Evolutionary conservation across 139 green algal genomes (phyloP), one percentile per base, ranked within the genome.

Genomic region (Ettlia oleoabundans): DNA sequence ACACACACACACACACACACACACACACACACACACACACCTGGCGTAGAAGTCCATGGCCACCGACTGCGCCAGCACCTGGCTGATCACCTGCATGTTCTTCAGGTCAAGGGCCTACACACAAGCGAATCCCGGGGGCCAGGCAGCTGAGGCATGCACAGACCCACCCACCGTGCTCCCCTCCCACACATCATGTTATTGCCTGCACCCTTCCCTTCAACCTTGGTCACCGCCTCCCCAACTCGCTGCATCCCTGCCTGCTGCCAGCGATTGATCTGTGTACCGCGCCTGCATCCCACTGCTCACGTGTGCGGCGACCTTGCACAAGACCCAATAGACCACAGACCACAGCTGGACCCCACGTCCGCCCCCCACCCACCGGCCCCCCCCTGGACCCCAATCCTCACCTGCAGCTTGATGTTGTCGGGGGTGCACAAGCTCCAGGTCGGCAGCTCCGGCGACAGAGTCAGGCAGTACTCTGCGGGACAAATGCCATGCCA

Each of bases 41-140:
- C 47, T 82, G 41, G 74, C 74, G 66, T 94, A 94, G 66, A 84
- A 88, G 75, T 94, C 86, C 82, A 94, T 82, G 28, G 91, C 90
- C 42, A 94, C 91, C 4, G 71, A 81, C 81, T 94, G 91, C 2
- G 81, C 90, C 26, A 94, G 84, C 53, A 94, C 86, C 51, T 84
- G 69, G 28, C 85, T 81, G 40, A 93, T 84, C 53, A 92, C 90
- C 22, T 84, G 85, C 41, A 94, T 84, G 71, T 91, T 91, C 51
- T 85, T 82, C 19, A 87, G 53, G 76, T 92, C 84, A 67, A 92
- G 62, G 38, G 42, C 61, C 80, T 86, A 61, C 58, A 90, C 74
- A n/a, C n/a, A n/a, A n/a, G n/a, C n/a, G n/a, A n/a, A n/a, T n/a
- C n/a, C n/a, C n/a, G n/a, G n/a, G n/a, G n/a, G n/a, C n/a, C n/a